Evolutionary conservation across 257 asterid genomes (phyloP), one percentile per base, ranked within the genome.

Genomic region (Dorcoceras hygrometricum): DNA sequence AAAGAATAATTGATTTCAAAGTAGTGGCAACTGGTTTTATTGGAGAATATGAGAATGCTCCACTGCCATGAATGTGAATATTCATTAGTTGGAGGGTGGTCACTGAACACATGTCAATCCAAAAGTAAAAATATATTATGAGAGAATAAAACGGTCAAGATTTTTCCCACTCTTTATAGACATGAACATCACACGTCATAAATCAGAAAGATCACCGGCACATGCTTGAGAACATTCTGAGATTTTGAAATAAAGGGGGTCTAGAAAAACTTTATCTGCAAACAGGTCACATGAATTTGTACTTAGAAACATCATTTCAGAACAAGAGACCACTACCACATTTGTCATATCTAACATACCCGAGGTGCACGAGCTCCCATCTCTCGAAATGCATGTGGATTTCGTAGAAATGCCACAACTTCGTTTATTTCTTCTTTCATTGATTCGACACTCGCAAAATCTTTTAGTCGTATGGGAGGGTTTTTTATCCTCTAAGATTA

Each of bases 291-390:
- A 50, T 19, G 63, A 39, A 23, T 12, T 23, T 54, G n/a, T 59
- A 22, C 34, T 27, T 27, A 48, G 28, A 36, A 22, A 55, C 62
- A 23, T 48, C 36, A 28, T 34, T 25, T 71, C 25, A 23, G 19
- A 46, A 67, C 68, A 69, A 69, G 53, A 71, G 23, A 57, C 24
- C 32, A 54, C 55, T 57, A 31, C 50, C 63, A 68, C 55, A 63
- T 59, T 57, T 53, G 34, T 59, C 68, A 34, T 24, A 67, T 66
- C 31, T 29, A 53, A 68, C 90, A 80, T 86, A 93, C 99, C 96
- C 94, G 85, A 23, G 99, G 99, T 67, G 99, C 95, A 79, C 97
- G 93, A 80, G 99, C 99, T 81, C 99, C 99, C 96, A 90, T 90
- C 74, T 90, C 97, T 81, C 88, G 91, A 76, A 88, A 90, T 73